These are phyloP conservation scores for Chlamydomonas asymmetrica DNA, from an alignment of 139 green algal genomes.

Conservation along the genomic window DNA sequence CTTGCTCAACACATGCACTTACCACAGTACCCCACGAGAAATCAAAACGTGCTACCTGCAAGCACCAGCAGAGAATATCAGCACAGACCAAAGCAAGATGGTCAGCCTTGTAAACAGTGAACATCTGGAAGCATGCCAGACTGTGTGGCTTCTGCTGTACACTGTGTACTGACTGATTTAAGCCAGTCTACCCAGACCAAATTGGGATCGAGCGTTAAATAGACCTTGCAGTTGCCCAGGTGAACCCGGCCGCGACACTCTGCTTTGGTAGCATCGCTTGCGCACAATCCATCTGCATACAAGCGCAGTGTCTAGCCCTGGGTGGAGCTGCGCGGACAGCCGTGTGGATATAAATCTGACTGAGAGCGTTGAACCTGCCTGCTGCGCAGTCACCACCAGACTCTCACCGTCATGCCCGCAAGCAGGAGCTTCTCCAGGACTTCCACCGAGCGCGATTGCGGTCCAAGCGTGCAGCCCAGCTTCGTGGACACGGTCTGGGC, in stretches of 20 bases:
- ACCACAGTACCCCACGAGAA: slow-evolving; percentile 53
- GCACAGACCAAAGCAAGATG: background rate
- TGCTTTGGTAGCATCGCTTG: background rate
- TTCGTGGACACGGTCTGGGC: slow-evolving; percentile 29
- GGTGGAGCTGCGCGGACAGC: too few species aligned
- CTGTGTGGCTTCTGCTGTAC: too few species aligned
- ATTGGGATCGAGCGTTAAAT: too few species aligned
- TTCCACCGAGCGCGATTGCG: slow-evolving; percentile 64
- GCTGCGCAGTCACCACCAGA: background rate
- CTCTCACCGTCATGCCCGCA: slow-evolving; percentile 71
- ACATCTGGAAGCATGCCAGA: background rate
- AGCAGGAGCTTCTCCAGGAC: slow-evolving; percentile 63
- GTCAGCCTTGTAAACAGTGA: background rate
- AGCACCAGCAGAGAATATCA: background rate
- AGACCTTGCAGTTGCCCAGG: too few species aligned
- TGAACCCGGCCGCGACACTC: too few species aligned
- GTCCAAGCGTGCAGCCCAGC: slow-evolving; percentile 77
- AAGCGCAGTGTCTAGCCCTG: too few species aligned
- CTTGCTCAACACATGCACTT: background rate
- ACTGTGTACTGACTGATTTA: too few species aligned
- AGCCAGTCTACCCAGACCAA: too few species aligned
- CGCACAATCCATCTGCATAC: background rate
- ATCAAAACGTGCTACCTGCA: slow-evolving; percentile 61
- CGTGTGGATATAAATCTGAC: too few species aligned
- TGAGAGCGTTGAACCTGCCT: too few species aligned